Evolutionary conservation across 768 basidiomycete species (phyloP).

Genomic region (Hericium coralloides): DNA sequence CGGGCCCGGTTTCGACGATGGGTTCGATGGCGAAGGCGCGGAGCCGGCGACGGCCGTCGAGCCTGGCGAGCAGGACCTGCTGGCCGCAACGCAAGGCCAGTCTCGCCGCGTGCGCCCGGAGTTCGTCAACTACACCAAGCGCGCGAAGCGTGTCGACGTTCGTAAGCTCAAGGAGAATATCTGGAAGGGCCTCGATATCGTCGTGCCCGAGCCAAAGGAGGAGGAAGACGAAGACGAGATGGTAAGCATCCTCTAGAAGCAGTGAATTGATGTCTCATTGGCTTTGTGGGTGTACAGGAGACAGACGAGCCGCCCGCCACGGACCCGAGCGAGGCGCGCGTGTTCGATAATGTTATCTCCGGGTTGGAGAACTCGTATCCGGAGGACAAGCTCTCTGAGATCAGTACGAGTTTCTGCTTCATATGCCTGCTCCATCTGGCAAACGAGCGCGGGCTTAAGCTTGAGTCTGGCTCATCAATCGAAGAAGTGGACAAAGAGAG

Average conservation of each 20-base stretch:
- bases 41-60: slow-evolving; percentile 36
- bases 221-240: slow-evolving; percentile 38
- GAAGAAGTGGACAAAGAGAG: slow-evolving; percentile 23
- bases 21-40: slow-evolving; percentile 48
- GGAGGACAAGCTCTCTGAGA: slow-evolving; percentile 91
- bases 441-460: slow-evolving; percentile 89
- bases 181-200: slow-evolving; percentile 87
- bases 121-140: slow-evolving; percentile 87
- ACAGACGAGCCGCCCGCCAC: slow-evolving; percentile 44
- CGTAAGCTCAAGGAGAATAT: slow-evolving; percentile 96
- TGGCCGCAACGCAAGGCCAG: slow-evolving; percentile 71
- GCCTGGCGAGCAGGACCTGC: slow-evolving; percentile 77
- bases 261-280: background rate
- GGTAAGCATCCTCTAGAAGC: slow-evolving; percentile 28
- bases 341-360: slow-evolving; percentile 76
- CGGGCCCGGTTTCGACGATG: slow-evolving; percentile 52
- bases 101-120: slow-evolving; percentile 79
- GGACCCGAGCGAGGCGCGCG: slow-evolving; percentile 55
- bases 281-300: slow-evolving; percentile 33
- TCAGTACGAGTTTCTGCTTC: slow-evolving; percentile 99
- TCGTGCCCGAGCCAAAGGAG: slow-evolving; percentile 33
- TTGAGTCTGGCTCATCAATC: slow-evolving; percentile 44
- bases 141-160: slow-evolving; percentile 95
- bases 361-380: slow-evolving; percentile 80
- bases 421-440: slow-evolving; percentile 95